Base-by-base conservation (phyloP, 2,329 filamentous ascomycete species). In the Hypoxylon sp. region DNA sequence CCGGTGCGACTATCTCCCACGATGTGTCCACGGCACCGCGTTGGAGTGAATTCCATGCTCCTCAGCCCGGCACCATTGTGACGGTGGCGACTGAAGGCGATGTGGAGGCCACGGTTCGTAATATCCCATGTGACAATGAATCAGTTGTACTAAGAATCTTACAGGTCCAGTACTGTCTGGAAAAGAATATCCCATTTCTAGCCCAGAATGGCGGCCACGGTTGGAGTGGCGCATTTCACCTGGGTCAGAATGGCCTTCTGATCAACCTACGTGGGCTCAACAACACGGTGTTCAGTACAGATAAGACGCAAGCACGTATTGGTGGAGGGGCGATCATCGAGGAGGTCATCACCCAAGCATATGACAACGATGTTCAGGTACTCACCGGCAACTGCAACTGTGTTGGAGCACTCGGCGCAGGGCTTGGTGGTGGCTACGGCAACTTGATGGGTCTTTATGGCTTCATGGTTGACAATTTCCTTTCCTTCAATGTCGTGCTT, bases 391-490 rank as follows among this genome's bases (percentile, higher is more conserved):
- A 71, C 36, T 75, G 73, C 52, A 73, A 75, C 50, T 74, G 72
- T 28, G 73, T 75, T 6, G 72, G 68, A 45, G 32, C 65, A 9
- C 65, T 72, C 18, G 70, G 71, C 16, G 70, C 69, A 4, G 67
- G 64, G 3, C 65, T 72, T 14, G 71, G 69, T 18, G 70, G 70
- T 20, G 71, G 71, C 22, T 72, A 28, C 60, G 71, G 44, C 51
- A 64, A 49, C 54, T 38, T 33, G 53, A 65, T 44, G 69, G 71
- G 38, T 20, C 28, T 70, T 28, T 67, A 71, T 24, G 70, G 71
- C 7, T 64, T 71, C 30, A 58, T 63, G 7, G 70, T 77, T 33
- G 79, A 80, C 65, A 75, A 77, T 18, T 67, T 80, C 12, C 40
- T 78, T 7, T 78, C 75, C 1, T 51, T 75, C 18, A 70, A 73